Evolutionary conservation across 2,329 filamentous ascomycete genomes (phyloP), one percentile per base, ranked within the genome.

Genomic region (Xylariales sp.): DNA sequence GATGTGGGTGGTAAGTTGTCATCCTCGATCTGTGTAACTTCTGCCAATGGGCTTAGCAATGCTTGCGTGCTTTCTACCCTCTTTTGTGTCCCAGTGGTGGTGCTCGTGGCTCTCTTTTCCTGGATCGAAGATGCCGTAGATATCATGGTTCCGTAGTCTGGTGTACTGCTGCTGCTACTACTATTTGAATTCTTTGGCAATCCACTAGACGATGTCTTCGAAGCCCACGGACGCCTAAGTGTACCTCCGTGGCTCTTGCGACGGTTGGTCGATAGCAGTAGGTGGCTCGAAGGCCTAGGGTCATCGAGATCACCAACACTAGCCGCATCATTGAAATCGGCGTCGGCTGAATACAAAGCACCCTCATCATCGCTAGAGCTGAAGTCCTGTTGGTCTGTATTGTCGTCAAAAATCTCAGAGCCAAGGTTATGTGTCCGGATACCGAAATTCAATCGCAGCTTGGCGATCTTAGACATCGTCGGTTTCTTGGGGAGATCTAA

Each of bases 351-450:
- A 14, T 42, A 43, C 3, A 38, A 33, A 16, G 41, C 47, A 6
- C 15, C 43, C 14, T 51, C 53, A 17, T 55, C 49, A 12, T 52
- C 51, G 34, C 44, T 50, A 10, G 34, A 50, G 20, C 47, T 43
- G 6, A 47, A 42, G 5, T 43, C 28, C 16, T 41, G 42, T 12
- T 25, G 42, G n/a, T 47, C 32, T 7, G 43, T 35, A 40, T 42
- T 39, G 18, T 30, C 39, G 10, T 69, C 66, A 4, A 86, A 66
- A 10, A 84, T 72, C 17, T 78, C 74, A 40, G 78, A 72, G 7
- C 79, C 72, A 2, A 94, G 63, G 39, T 80, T 78, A 46, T 89
- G 84, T 4, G 86, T 89, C 46, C 82, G 81, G 62, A 91, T 90
- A 2, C 83, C 83, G 44, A 88, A 69, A 47, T 70, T 85, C 16